Evolutionary conservation across 306 rosid genomes (phyloP), one percentile per base, ranked within the genome.

Genomic region (Dalbergia oliveri): DNA sequence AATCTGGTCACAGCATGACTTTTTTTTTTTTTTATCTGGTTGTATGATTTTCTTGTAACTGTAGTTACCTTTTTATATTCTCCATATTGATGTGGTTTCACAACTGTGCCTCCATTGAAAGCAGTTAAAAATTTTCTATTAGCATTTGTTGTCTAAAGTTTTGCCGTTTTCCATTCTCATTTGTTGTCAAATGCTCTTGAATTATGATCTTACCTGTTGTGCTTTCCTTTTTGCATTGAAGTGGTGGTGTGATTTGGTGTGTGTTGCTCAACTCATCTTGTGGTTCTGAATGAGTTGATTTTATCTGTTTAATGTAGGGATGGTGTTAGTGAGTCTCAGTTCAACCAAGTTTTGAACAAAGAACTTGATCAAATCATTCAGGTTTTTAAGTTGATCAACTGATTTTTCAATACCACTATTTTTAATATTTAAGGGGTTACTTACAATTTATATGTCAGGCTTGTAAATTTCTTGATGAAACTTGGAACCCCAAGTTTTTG

Each of bases 291-390:
- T 18, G 21, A 43, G 5, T 62, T 37, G 43, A 0, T 7, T 76
- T 69, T 15, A 10, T 34, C 16, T 71, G 5, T 31, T 65, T 39
- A 31, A 71, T 81, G 31, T 35, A 96, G 99, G 97, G 99, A 96
- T 73, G 99, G 99, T 35, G 98, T 96, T 14, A 91, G 97, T 4
- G 98, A 96, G 50, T 96, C 99, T 0, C 99, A 96, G 37, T 96
- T 96, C 78, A 96, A 86, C 33, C 97, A 96, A 89, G 99, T 96
- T 4, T 53, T 93, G 85, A 96, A 95, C 68, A 84, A 86, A 14
- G 98, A 95, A 62, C 86, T 95, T 8, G 86, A 89, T 70, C 98
- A 95, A 78, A 91, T 95, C 39, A 89, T 91, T 51, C 87, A 95
- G 97, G 99, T 90, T 63, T 53, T 64, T 19, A 13, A 60, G 31